phyloP scores from a whole-genome alignment of 2,329 filamentous ascomycete genomes.

The Cadophora luteo-olivacea region DNA sequence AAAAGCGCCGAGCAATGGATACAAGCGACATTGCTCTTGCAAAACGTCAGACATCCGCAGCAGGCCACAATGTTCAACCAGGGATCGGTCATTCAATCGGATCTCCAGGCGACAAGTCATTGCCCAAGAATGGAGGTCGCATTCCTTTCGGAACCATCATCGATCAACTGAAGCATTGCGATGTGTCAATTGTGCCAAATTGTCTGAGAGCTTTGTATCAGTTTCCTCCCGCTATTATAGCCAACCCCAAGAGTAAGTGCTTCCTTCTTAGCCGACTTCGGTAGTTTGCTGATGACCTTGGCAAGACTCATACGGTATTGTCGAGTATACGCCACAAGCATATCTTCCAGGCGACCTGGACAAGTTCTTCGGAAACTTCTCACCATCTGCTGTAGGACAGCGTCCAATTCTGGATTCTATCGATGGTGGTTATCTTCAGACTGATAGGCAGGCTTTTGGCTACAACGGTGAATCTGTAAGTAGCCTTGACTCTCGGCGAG shows the following conservation, averaged over 20 bases:
- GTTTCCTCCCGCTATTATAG: background rate
- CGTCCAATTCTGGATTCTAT: constrained; percentile 55
- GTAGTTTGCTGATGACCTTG: constrained; percentile 1
- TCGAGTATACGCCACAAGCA: constrained; percentile 57
- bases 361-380: constrained; percentile 53
- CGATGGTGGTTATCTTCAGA: constrained; percentile 54
- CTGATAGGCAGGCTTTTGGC: constrained; percentile 45
- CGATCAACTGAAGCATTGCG: constrained; percentile 34
- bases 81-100: constrained; percentile 50
- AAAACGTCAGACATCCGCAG: constrained; percentile 9
- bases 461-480: constrained; percentile 54
- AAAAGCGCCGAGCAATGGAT: constrained; percentile 22
- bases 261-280: background rate
- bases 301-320: constrained; percentile 56
- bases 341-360: constrained; percentile 58
- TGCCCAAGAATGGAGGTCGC: constrained; percentile 43
- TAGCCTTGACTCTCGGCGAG: background rate
- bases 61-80: constrained; percentile 40
- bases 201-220: constrained; percentile 29
- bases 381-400: constrained; percentile 49
- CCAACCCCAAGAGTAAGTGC: constrained; percentile 9
- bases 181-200: constrained; percentile 27
- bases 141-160: constrained; percentile 24
- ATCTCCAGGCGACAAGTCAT: constrained; percentile 41
- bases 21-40: constrained; percentile 11